Conservation (phyloP, 2,329 filamentous ascomycete species). For the Hymenoscyphus infarciens region DNA sequence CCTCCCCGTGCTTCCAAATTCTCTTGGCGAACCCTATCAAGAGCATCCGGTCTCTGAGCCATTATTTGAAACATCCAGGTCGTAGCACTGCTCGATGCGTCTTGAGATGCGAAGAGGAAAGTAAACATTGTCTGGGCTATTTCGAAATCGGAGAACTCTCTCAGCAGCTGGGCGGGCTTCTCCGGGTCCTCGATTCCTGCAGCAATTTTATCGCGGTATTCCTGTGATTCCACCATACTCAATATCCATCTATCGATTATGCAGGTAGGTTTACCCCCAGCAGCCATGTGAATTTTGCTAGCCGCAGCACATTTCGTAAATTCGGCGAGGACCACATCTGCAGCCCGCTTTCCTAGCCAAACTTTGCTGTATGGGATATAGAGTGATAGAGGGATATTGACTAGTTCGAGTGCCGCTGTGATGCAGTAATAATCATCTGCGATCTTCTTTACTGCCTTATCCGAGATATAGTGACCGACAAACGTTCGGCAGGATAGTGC, state of each 20-base stretch:
- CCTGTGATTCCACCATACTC: conserved; percentile 68
- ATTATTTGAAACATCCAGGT: conserved; percentile 61
- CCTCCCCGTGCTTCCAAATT: conserved; percentile 44
- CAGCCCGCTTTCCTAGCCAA: conserved; percentile 73
- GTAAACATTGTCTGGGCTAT: conserved; percentile 50
- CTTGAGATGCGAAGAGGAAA: conserved; percentile 53
- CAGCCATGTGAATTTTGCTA: conserved; percentile 67
- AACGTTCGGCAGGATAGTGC: conserved; percentile 76
- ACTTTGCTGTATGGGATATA: conserved; percentile 73
- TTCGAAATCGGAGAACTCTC: conserved; percentile 49
- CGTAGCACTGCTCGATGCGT: conserved; percentile 50
- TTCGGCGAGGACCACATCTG: conserved; percentile 66
- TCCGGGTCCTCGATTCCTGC: conserved; percentile 46
- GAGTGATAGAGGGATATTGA: conserved; percentile 68
- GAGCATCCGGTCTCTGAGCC: conserved; percentile 85
- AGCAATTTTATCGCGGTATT: conserved; percentile 61
- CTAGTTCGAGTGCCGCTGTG: conserved; percentile 73
- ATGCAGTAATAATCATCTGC: conserved; percentile 76
- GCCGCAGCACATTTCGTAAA: conserved; percentile 70
- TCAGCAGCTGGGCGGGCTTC: conserved; percentile 46
- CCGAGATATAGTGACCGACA: conserved; percentile 73
- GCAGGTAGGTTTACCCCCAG: conserved; percentile 64
- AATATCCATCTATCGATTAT: conserved; percentile 77
- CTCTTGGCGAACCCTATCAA: conserved; percentile 68
- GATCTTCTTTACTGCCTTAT: conserved; percentile 68